These are phyloP conservation scores for Coemansia asiatica DNA, from an alignment of 192 early-diverging fungal genomes.

Conservation along the genomic window DNA sequence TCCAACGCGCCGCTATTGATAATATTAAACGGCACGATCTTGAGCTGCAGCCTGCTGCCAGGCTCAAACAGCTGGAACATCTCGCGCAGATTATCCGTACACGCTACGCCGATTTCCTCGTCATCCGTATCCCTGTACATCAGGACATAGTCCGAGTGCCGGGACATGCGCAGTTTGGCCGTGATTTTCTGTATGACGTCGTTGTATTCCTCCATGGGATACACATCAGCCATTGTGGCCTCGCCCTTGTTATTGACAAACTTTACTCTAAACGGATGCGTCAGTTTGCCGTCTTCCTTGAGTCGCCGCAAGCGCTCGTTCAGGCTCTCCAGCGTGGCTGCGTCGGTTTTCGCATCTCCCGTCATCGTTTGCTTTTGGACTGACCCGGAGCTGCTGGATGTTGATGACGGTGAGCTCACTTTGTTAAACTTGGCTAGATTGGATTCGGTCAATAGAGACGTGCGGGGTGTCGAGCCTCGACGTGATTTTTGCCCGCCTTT, in stretches of 20 bases:
- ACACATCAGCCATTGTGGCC: constrained; percentile 46
- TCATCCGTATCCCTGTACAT: constrained; percentile 50
- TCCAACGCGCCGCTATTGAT: constrained; percentile 44
- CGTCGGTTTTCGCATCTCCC: constrained; percentile 4
- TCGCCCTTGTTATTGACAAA: constrained; percentile 44
- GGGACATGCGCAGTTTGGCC: constrained; percentile 44
- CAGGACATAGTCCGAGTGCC: constrained; percentile 30
- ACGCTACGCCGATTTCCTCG: constrained; percentile 54
- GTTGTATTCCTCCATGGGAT: constrained; percentile 37
- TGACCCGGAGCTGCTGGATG: neutral
- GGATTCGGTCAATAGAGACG: constrained; percentile 17
- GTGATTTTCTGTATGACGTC: constrained; percentile 34
- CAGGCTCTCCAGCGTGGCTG: constrained; percentile 17
- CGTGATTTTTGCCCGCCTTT: constrained; percentile 36
- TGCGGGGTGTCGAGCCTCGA: constrained; percentile 37
- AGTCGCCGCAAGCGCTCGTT: constrained; percentile 29
- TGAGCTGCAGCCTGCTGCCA: constrained; percentile 38
- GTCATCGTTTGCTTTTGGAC: constrained; percentile 5
- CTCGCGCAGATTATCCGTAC: constrained; percentile 48
- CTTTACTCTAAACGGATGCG: constrained; percentile 39
- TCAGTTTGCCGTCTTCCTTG: constrained; percentile 12
- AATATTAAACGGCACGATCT: constrained; percentile 42
- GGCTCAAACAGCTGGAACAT: constrained; percentile 52
- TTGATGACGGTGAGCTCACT: constrained; percentile 6
- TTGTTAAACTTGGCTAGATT: constrained; percentile 9